Evolutionary conservation across 1,139 yeast species (phyloP).

Genomic region (Candida albicans): DNA sequence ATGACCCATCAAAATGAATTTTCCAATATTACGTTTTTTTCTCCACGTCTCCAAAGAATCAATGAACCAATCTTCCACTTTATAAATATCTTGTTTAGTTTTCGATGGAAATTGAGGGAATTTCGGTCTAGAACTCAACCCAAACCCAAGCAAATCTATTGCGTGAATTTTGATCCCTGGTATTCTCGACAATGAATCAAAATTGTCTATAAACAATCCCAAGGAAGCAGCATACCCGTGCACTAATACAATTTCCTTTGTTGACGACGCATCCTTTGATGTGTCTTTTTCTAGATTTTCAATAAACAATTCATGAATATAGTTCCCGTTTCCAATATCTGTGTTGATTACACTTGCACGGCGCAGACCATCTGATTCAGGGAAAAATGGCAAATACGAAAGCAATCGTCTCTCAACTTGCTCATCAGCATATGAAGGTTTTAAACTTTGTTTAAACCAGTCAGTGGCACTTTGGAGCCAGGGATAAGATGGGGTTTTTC

Average conservation of each 20-base stretch:
- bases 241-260: slow-evolving; percentile 39
- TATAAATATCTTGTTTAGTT: slow-evolving; percentile 33
- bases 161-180: slow-evolving; percentile 49
- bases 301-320: slow-evolving; percentile 59
- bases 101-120: slow-evolving; percentile 34
- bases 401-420: slow-evolving; percentile 35
- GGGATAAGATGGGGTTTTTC: slow-evolving; percentile 22
- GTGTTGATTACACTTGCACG: slow-evolving; percentile 50
- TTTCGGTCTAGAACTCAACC: slow-evolving; percentile 42
- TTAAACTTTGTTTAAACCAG: slow-evolving; percentile 38
- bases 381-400: slow-evolving; percentile 58
- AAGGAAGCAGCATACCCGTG: slow-evolving; percentile 52
- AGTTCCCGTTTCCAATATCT: slow-evolving; percentile 44
- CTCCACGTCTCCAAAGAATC: slow-evolving; percentile 91
- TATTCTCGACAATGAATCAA: slow-evolving; percentile 35
- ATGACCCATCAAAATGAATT: slow-evolving; percentile 80
- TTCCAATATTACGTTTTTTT: slow-evolving; percentile 48
- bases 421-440: slow-evolving; percentile 25
- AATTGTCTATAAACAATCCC: slow-evolving; percentile 45
- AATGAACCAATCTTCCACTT: slow-evolving; percentile 72
- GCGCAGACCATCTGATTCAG: slow-evolving; percentile 52
- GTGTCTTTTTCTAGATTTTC: slow-evolving; percentile 28
- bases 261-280: background rate
- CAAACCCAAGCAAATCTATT: slow-evolving; percentile 47
- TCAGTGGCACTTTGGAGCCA: slow-evolving; percentile 37